Conservation (phyloP, 176 grass and related monocot species). For the Eleusine indica region DNA sequence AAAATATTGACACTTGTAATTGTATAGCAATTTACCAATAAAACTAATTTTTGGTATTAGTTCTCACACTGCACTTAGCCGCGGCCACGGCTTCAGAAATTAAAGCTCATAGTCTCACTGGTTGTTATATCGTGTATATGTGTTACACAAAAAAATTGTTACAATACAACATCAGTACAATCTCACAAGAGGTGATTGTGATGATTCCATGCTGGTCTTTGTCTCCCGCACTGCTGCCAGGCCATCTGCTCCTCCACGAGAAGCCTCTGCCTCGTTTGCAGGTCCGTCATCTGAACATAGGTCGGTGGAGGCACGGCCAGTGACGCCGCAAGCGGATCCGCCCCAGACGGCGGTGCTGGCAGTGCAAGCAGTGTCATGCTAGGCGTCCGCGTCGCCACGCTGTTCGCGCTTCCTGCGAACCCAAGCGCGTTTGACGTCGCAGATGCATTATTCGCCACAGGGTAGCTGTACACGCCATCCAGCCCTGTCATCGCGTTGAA, state of each 20-base stretch:
- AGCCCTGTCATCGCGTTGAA: conserved; percentile 5
- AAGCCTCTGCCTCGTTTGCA: conserved; percentile 56
- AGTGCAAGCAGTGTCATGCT: conserved; percentile 45
- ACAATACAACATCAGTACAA: not conserved
- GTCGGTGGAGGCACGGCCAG: conserved; percentile 54
- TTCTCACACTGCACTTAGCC: too few relatives aligned
- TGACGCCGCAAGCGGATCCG: conserved; percentile 66
- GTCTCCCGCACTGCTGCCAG: conserved; percentile 53
- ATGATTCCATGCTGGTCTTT: not conserved
- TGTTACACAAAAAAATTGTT: not conserved
- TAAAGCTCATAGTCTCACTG: not conserved
- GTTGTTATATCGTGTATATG: not conserved
- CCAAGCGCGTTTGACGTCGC: not conserved
- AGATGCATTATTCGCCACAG: conserved; percentile 6
- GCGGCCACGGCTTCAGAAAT: too few relatives aligned
- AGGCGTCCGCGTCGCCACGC: conserved; percentile 27
- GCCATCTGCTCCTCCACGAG: conserved; percentile 56
- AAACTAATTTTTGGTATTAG: too few relatives aligned
- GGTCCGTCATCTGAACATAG: conserved; percentile 71
- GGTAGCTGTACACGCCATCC: too few relatives aligned
- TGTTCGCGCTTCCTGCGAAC: conserved; percentile 51
- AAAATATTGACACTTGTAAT: too few relatives aligned
- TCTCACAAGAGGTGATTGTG: not conserved
- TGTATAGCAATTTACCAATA: too few relatives aligned
- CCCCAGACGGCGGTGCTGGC: conserved; percentile 28